phyloP scores from a whole-genome alignment of 495 filamentous ascomycete genomes.

The Hypoxylon lenormandii region DNA sequence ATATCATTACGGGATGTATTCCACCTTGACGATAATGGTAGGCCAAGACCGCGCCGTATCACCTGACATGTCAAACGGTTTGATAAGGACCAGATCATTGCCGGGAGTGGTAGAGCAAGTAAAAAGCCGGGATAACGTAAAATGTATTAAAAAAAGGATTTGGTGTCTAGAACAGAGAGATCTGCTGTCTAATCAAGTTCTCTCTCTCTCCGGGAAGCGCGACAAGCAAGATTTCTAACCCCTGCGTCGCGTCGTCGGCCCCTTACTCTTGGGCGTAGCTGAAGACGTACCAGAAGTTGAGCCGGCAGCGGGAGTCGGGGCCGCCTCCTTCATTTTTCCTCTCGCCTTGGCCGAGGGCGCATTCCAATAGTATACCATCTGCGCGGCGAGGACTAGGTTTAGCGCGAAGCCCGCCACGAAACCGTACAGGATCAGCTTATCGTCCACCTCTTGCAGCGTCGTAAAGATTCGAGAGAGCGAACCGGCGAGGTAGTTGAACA shows the following conservation, averaged over 20 bases:
- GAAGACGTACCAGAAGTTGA: constrained; percentile 51
- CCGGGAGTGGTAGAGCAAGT: constrained; percentile 29
- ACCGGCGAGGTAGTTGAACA: constrained; percentile 96
- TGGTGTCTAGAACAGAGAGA: too few species aligned
- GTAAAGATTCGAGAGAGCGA: constrained; percentile 95
- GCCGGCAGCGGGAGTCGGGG: constrained; percentile 28
- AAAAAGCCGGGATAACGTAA: constrained; percentile 25
- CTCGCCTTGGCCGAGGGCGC: constrained; percentile 67
- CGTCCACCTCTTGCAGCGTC: constrained; percentile 93
- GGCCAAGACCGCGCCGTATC: constrained; percentile 36
- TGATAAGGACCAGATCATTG: constrained; percentile 31
- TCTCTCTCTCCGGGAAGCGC: not conserved
- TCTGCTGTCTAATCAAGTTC: constrained; percentile 19
- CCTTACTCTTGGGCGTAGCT: constrained; percentile 60
- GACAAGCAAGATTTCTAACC: constrained; percentile 54
- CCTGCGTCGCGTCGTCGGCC: constrained; percentile 66
- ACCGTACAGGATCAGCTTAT: constrained; percentile 92
- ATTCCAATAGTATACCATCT: constrained; percentile 99
- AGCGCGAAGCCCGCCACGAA: constrained; percentile 89
- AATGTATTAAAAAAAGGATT: constrained; percentile 29
- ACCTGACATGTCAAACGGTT: constrained; percentile 35
- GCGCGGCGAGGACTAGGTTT: constrained; percentile 84
- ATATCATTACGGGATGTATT: constrained; percentile 7
- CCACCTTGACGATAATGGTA: constrained; percentile 22
- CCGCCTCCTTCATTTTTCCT: constrained; percentile 61